Evolutionary conservation across 2,329 filamentous ascomycete genomes (phyloP), one percentile per base, ranked within the genome.

Genomic region (Zymoseptoria tritici): DNA sequence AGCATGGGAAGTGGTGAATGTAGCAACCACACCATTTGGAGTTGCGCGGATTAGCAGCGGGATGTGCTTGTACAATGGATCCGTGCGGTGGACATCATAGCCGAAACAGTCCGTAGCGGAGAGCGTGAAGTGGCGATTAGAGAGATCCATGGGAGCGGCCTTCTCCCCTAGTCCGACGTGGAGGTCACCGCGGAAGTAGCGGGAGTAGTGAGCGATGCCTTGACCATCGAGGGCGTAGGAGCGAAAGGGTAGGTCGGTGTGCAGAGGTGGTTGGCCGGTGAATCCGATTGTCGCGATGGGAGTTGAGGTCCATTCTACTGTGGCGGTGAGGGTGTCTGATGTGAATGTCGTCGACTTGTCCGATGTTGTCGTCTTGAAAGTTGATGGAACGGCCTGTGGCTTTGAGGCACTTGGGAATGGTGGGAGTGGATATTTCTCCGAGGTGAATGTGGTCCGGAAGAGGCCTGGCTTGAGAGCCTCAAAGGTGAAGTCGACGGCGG

Each of bases 1-100:
- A 0, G 81, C 78, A 67, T 90, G 85, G 2, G 82, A 83, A 0
- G 85, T 86, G 0, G 87, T 89, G 71, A 90, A 88, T 19, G 86
- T 80, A 0, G 80, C 87, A 0, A 90, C 80, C 55, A 83, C 87
- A 0, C 86, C 87, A 2, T 81, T 68, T 0, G 85, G 81, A 0
- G 83, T 86, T 0, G 82, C 84, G 58, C 88, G 88, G 72, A 90
- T 86, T 26, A 91, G 76, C 0, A 90, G 78, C 0, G 88, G 88
- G 49, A 90, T 88, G 67, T 90, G 85, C 74, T 91, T 90, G 76
- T 90, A 90, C 57, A 90, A 77, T 0, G 87, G 87, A 70, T 90
- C 87, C 2, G 86, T 87, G 9, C 81, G 81, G 69, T 89, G 84
- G 3, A 85, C 82, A 65, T 90, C 86, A 68, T 91, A 90, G 2